Conservation (phyloP, 2,329 filamentous ascomycete genomes). For the Whalleya microplaca region DNA sequence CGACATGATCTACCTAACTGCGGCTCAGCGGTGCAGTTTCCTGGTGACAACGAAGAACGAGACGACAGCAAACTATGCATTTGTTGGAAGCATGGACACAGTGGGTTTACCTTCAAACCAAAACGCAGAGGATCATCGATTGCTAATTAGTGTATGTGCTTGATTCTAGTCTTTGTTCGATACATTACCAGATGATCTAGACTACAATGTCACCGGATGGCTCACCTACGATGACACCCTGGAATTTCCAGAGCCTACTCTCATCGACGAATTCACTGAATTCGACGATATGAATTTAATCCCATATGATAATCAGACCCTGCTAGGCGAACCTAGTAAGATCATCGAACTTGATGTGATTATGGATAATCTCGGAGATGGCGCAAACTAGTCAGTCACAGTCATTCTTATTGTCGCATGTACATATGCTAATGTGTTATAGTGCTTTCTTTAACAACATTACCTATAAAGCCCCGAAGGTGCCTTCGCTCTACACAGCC, state of each 20-base stretch:
- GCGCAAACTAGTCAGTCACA: conserved; percentile 65
- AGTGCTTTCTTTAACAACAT: conserved; percentile 74
- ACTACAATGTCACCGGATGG: conserved; percentile 71
- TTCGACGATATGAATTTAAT: conserved; percentile 76
- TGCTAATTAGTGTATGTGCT: conserved; percentile 8
- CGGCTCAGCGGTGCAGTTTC: conserved; percentile 69
- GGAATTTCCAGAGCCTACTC: conserved; percentile 52
- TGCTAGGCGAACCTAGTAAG: conserved; percentile 65
- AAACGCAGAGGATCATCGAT: background rate
- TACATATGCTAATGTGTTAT: conserved; percentile 33
- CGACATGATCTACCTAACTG: conserved; percentile 66
- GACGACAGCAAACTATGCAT: conserved; percentile 65
- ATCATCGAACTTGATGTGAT: conserved; percentile 64
- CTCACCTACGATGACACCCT: conserved; percentile 58
- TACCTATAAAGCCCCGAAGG: conserved; percentile 74
- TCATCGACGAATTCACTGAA: conserved; percentile 60
- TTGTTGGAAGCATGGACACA: conserved; percentile 72
- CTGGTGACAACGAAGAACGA: conserved; percentile 66
- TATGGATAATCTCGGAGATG: conserved; percentile 71
- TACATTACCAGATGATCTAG: conserved; percentile 65
- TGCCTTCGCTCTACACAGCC: conserved; percentile 79
- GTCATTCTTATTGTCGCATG: conserved; percentile 53
- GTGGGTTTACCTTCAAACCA: conserved; percentile 41
- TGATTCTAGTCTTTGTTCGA: conserved; percentile 66
- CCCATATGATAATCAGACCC: conserved; percentile 66